Evolutionary conservation across 495 filamentous ascomycete species (phyloP).

Genomic region (Daldinia loculata): DNA sequence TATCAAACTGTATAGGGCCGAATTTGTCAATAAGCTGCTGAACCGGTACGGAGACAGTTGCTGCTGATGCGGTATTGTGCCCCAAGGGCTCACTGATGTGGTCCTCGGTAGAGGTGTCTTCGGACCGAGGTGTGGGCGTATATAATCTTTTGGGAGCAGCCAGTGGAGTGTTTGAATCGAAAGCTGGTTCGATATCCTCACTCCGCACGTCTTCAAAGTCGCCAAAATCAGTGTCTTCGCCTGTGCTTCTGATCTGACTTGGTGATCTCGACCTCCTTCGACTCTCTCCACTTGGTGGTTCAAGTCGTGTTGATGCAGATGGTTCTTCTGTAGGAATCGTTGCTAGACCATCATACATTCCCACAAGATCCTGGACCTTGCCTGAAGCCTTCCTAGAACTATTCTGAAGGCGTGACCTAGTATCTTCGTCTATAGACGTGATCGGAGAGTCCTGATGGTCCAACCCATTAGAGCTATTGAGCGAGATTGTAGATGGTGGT

Average conservation of each 20-base stretch:
- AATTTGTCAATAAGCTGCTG: constrained; percentile 42
- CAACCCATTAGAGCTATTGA: constrained; percentile 52
- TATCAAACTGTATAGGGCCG: constrained; percentile 47
- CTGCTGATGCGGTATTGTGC: neutral
- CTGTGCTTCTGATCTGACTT: constrained; percentile 20
- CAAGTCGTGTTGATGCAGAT: constrained; percentile 27
- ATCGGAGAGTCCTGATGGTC: constrained; percentile 58
- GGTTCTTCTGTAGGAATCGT: constrained; percentile 48
- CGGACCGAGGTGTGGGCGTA: constrained; percentile 23
- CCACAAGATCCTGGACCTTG: constrained; percentile 59
- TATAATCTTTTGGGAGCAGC: constrained; percentile 17
- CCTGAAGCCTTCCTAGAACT: constrained; percentile 45
- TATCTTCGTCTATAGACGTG: constrained; percentile 64
- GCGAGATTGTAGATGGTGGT: constrained; percentile 52
- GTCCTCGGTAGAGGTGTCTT: constrained; percentile 2
- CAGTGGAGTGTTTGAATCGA: constrained; percentile 12
- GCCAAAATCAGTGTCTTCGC: constrained; percentile 56
- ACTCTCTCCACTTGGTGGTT: constrained; percentile 15
- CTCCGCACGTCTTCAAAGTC: constrained; percentile 61
- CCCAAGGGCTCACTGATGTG: neutral
- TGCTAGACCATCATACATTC: constrained; percentile 57
- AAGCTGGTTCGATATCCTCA: constrained; percentile 38
- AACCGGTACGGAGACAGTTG: constrained; percentile 8
- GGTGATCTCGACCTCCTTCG: constrained; percentile 26
- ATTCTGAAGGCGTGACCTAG: constrained; percentile 41